Base-by-base conservation (phyloP, 2,329 filamentous ascomycete species). In the Helotiales sp. region DNA sequence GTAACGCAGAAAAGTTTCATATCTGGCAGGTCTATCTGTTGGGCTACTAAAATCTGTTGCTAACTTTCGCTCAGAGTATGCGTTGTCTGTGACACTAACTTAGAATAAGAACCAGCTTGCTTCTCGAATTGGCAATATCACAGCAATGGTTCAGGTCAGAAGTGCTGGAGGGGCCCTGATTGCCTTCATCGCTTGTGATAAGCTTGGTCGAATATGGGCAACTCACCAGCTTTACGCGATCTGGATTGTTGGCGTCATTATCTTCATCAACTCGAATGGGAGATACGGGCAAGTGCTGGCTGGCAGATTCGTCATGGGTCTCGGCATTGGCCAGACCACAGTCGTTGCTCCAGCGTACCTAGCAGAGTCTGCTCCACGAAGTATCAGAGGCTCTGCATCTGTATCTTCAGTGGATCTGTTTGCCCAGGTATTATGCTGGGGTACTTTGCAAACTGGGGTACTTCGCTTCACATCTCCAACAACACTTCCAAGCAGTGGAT, bases 401-500 rank as follows among this genome's bases (percentile, higher is more conserved):
- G 71, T 43, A 69, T 73, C 15, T 74, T 74, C 61, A 69, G 64
- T 37, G 70, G 71, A 8, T 66, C 66, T 17, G 71, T 73, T 3
- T 74, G 73, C 57, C 49, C 73, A 1, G 72, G 71, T 8, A 73
- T 74, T 47, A 73, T 74, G 71, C 34, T 74, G 17, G 72, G 70
- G 13, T 73, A 74, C 30, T 74, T 74, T 43, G 71, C 71, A 15
- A 74, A 72, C 34, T 74, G 71, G 71, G 71, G 72, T 49, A 71
- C 71, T 6, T 71, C 70, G 17, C 60, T 74, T 17, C 71, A 74
- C 81, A n/a, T 84, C 81, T 71, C 77, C 2, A 80, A 83, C 66
- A 67, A 73, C 72, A 61, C 73, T 7, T 54, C 78, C 65, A 80
- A 81, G 20, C 77, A 79, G 68, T 85, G 86, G 86, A 83, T 91